These are phyloP conservation scores for Kluyveromyces sp. DNA, from an alignment of 1,139 yeast species.

Conservation along the genomic window DNA sequence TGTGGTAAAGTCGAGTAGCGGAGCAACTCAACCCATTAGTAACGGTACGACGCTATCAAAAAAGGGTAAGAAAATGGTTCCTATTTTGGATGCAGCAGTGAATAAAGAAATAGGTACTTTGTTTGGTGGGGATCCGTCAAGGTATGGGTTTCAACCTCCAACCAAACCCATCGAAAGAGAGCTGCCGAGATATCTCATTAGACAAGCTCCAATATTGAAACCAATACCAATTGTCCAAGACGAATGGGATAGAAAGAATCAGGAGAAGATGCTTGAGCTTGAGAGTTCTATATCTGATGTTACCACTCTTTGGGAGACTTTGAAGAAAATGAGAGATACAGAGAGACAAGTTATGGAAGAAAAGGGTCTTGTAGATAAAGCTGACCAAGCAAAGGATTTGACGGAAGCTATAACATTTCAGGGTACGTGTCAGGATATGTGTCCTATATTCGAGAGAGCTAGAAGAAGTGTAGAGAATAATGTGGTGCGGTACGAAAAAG, in stretches of 20 bases:
- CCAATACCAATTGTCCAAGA: conserved; percentile 29
- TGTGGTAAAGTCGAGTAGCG: background rate
- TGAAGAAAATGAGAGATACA: conserved; percentile 64
- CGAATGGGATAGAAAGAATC: conserved; percentile 53
- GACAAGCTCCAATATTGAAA: conserved; percentile 31
- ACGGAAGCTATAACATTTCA: conserved; percentile 80
- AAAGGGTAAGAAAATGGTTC: conserved; percentile 9
- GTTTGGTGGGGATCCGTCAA: conserved; percentile 13
- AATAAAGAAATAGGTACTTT: conserved; percentile 3
- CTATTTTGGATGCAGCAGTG: conserved; percentile 8
- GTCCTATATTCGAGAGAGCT: conserved; percentile 88
- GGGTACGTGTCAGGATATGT: conserved; percentile 91
- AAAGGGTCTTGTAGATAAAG: conserved; percentile 77
- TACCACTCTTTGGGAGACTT: conserved; percentile 43
- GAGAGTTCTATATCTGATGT: conserved; percentile 40
- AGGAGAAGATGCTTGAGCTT: conserved; percentile 36
- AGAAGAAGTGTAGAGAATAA: conserved; percentile 84
- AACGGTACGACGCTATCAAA: background rate
- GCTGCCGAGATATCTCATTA: conserved; percentile 31
- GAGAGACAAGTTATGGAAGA: conserved; percentile 79
- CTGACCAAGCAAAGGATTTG: conserved; percentile 70
- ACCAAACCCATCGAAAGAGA: conserved; percentile 19
- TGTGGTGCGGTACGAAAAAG: conserved; percentile 72
- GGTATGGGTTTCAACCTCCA: conserved; percentile 14
- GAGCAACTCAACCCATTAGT: background rate